Percentiles rank a stretch among this genome's conserved stretches.
Evolutionary conservation across 257 asterid species (phyloP).

Genomic region (Solanum microdontum): DNA sequence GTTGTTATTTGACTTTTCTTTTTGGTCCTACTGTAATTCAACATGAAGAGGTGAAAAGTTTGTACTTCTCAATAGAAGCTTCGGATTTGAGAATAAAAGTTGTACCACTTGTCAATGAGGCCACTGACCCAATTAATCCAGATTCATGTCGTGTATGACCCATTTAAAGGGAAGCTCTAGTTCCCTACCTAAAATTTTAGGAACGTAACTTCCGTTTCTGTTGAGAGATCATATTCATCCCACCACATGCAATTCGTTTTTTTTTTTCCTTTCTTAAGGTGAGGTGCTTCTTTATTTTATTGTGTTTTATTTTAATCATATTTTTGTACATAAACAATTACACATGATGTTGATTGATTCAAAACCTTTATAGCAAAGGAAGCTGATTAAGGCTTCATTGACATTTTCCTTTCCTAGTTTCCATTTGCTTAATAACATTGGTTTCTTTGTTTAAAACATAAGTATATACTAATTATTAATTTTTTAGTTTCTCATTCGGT

Average conservation of each 20-base stretch:
- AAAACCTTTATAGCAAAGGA: neutral
- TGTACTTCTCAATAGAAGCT: neutral
- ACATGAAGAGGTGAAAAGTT: neutral
- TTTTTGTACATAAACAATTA: neutral
- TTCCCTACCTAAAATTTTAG: no score
- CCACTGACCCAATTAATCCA: neutral
- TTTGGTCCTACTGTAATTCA: neutral
- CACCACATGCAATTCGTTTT: neutral
- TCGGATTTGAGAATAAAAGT: neutral
- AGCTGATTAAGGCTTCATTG: neutral
- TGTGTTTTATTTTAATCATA: neutral
- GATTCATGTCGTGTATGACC: neutral
- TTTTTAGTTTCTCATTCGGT: no score
- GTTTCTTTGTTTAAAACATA: neutral
- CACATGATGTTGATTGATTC: neutral
- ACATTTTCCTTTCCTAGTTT: neutral
- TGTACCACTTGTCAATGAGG: neutral
- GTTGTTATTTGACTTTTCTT: neutral
- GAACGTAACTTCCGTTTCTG: rapidly evolving
- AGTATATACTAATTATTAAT: neutral
- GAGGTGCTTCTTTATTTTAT: neutral
- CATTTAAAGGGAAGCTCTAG: neutral
- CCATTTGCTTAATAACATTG: neutral
- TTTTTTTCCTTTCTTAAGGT: neutral
- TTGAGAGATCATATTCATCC: neutral